phyloP scores from a whole-genome alignment of 108 stramenopile genomes.

The Cyclostephanos tholiformis region DNA sequence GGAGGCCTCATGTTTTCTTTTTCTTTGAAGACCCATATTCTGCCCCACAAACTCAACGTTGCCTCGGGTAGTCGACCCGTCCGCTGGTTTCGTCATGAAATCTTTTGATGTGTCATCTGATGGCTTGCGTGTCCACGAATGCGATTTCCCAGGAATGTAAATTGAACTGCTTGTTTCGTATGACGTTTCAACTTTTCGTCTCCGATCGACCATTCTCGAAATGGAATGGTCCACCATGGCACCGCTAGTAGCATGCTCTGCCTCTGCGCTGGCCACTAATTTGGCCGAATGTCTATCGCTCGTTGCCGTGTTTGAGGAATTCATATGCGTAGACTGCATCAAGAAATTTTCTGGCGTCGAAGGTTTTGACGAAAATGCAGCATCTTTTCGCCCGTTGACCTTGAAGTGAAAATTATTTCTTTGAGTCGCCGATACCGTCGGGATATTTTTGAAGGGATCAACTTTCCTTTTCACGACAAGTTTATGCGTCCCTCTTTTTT shows the following conservation, averaged over 20 bases:
- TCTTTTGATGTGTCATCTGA: background rate
- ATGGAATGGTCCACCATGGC: slow-evolving; percentile 1
- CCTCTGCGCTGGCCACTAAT: background rate
- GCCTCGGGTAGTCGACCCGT: background rate
- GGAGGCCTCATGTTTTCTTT: background rate
- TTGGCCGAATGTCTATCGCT: background rate
- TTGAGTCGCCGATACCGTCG: background rate
- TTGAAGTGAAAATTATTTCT: background rate
- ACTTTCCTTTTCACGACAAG: slow-evolving; percentile 32
- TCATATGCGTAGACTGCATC: too few species aligned
- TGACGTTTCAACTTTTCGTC: too few species aligned
- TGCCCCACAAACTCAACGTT: slow-evolving; percentile 1
- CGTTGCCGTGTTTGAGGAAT: background rate
- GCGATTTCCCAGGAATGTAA: background rate
- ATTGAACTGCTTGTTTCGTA: background rate
- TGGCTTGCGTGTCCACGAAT: slow-evolving; percentile 21
- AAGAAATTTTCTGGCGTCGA: background rate
- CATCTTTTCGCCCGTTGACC: background rate
- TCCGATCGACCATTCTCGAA: too few species aligned
- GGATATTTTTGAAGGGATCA: background rate
- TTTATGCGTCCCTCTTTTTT: slow-evolving; percentile 33
- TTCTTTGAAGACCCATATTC: background rate
- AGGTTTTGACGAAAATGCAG: background rate
- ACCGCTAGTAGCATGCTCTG: background rate
- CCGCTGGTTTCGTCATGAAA: background rate